A percentile compares a stretch with the other conserved stretches of the same genome.
phyloP scores from a whole-genome alignment of 2,329 filamentous ascomycete species.

The Ophiostoma sp. region DNA sequence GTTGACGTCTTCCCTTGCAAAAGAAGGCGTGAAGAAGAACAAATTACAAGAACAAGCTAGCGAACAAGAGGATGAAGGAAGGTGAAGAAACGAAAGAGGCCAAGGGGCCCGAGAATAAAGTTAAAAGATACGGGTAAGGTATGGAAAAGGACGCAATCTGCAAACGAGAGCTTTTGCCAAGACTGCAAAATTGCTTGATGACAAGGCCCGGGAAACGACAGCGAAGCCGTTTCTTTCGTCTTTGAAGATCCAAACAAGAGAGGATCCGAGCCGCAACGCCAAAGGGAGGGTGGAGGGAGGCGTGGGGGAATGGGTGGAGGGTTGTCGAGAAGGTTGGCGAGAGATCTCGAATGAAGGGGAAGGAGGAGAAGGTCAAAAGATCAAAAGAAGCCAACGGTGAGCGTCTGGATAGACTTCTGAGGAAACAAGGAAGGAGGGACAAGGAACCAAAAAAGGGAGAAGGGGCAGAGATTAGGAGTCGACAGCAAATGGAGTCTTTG shows the following conservation, averaged over 20 bases:
- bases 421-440: constrained; percentile 10
- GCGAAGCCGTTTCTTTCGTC: not conserved
- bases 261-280: constrained; percentile 15
- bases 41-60: constrained; percentile 4
- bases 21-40: not conserved
- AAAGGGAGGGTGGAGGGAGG: not conserved
- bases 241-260: constrained; percentile 4
- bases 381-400: constrained; percentile 6
- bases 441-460: not conserved
- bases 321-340: not conserved
- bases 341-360: not conserved
- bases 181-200: constrained; percentile 2
- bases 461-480: constrained; percentile 15
- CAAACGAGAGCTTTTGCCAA: constrained; percentile 10
- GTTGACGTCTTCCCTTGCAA: constrained; percentile 4
- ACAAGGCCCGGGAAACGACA: not conserved
- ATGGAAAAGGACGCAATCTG: constrained; percentile 2
- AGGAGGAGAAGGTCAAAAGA: not conserved
- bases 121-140: not conserved
- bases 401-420: not conserved
- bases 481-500: not conserved
- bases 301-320: not conserved
- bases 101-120: not conserved
- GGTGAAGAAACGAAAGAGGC: constrained; percentile 9
- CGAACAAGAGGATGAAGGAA: constrained; percentile 11